Conservation (phyloP, 2,329 filamentous ascomycete genomes). For the Didymella lethalis region DNA sequence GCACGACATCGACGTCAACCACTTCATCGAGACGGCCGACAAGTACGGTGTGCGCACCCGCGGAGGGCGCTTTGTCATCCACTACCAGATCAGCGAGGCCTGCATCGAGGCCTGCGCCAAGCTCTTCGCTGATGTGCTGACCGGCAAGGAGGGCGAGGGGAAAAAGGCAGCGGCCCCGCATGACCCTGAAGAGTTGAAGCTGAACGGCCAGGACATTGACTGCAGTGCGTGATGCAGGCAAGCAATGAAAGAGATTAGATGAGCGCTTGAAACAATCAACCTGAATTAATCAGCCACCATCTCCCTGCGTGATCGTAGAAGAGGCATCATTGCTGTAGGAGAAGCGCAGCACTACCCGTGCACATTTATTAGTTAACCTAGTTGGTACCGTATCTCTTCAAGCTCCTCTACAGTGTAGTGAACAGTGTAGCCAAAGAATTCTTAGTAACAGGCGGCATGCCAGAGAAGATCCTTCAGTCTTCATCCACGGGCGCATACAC, state of each 20-base stretch:
- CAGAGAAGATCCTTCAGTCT: neutral
- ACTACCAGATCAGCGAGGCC: conserved; percentile 76
- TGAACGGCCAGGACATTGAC: conserved; percentile 34
- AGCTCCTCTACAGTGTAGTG: too few species aligned
- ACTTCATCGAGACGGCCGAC: conserved; percentile 63
- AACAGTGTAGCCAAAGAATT: too few species aligned
- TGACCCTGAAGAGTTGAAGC: conserved; percentile 36
- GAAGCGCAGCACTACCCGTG: too few species aligned
- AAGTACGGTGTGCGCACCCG: conserved; percentile 65
- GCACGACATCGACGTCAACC: conserved; percentile 61
- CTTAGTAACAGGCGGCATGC: too few species aligned
- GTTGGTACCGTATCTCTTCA: too few species aligned
- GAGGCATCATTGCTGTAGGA: too few species aligned
- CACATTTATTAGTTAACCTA: too few species aligned
- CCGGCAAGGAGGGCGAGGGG: conserved; percentile 28
- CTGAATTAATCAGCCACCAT: too few species aligned
- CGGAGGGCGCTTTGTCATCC: conserved; percentile 69
- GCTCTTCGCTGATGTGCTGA: conserved; percentile 36
- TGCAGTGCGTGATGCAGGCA: neutral
- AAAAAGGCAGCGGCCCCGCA: conserved; percentile 34
- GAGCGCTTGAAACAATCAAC: too few species aligned
- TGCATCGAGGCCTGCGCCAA: conserved; percentile 56
- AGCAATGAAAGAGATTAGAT: too few species aligned
- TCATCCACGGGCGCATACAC: conserved; percentile 1
- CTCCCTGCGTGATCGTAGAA: too few species aligned